Percentiles rank a stretch among this genome's conserved stretches.
phyloP scores from a whole-genome alignment of 2,329 filamentous ascomycete genomes.

The Onygenales sp. region DNA sequence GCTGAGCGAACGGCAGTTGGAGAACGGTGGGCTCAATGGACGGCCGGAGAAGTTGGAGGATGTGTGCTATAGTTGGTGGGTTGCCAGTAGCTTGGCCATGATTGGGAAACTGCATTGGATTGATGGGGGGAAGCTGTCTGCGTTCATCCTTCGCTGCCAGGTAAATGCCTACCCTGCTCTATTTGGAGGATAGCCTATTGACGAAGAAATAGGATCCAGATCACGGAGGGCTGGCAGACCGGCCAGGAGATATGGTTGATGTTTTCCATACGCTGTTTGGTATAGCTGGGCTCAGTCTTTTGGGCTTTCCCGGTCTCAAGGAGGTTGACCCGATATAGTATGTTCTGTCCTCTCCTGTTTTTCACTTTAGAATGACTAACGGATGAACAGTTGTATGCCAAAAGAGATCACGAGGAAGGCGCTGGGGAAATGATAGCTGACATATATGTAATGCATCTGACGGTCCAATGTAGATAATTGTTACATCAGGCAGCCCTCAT shows the following conservation, averaged over 20 bases:
- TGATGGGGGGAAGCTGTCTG: constrained; percentile 65
- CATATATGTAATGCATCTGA: constrained; percentile 1
- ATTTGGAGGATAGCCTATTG: constrained; percentile 6
- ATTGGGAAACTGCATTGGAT: constrained; percentile 88
- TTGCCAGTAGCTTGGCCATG: constrained; percentile 82
- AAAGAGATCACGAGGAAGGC: constrained; percentile 54
- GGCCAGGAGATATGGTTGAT: constrained; percentile 90
- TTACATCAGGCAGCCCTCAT: background rate
- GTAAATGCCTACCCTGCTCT: constrained; percentile 23
- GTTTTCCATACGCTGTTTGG: constrained; percentile 94
- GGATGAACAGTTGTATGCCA: constrained; percentile 54
- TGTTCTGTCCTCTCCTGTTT: constrained; percentile 19
- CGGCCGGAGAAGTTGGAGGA: constrained; percentile 92
- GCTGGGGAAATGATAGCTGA: constrained; percentile 33
- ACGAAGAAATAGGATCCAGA: constrained; percentile 53
- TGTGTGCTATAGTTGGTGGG: constrained; percentile 99
- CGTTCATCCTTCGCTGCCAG: constrained; percentile 82
- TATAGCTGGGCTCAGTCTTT: constrained; percentile 74
- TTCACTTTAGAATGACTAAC: constrained; percentile 6
- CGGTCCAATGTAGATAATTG: background rate
- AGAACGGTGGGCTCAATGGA: constrained; percentile 83
- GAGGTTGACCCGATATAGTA: constrained; percentile 83
- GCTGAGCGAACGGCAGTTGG: constrained; percentile 86
- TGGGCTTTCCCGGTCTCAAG: constrained; percentile 66
- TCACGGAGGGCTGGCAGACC: constrained; percentile 75